Conservation (phyloP, 176 grass and related monocot species). For the Otatea glauca region DNA sequence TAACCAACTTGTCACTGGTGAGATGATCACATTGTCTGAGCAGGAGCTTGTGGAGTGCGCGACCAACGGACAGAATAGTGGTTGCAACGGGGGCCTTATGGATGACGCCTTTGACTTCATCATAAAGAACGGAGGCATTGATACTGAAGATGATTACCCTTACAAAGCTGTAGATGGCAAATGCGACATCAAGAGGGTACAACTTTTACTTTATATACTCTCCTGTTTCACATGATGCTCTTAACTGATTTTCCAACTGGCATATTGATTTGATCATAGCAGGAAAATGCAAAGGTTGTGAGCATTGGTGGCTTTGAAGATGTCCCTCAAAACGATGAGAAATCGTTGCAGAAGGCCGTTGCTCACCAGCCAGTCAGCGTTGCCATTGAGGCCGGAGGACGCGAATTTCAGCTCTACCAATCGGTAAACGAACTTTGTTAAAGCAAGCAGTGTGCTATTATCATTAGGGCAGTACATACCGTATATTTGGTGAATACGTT, state of each 20-base stretch:
- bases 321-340: conserved; percentile 81
- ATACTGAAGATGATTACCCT: conserved; percentile 87
- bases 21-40: conserved; percentile 71
- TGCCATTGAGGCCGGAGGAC: conserved; percentile 82
- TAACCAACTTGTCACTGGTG: conserved; percentile 88
- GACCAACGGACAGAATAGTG: conserved; percentile 55
- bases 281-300: conserved; percentile 85
- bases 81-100: conserved; percentile 90
- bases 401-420: conserved; percentile 76
- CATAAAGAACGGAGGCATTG: conserved; percentile 79
- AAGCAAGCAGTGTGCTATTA: background rate
- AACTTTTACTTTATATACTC: background rate
- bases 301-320: conserved; percentile 85
- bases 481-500: no score
- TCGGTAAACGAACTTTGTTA: conserved; percentile 50
- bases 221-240: background rate
- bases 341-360: conserved; percentile 77
- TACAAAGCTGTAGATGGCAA: conserved; percentile 68
- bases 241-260: background rate
- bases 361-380: conserved; percentile 90
- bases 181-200: conserved; percentile 75
- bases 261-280: background rate
- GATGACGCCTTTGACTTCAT: conserved; percentile 85
- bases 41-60: conserved; percentile 90
- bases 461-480: background rate